Percentiles rank a stretch among this genome's conserved stretches.
phyloP scores from a whole-genome alignment of 129 eudicot species.

The Oenanthe sinensis region DNA sequence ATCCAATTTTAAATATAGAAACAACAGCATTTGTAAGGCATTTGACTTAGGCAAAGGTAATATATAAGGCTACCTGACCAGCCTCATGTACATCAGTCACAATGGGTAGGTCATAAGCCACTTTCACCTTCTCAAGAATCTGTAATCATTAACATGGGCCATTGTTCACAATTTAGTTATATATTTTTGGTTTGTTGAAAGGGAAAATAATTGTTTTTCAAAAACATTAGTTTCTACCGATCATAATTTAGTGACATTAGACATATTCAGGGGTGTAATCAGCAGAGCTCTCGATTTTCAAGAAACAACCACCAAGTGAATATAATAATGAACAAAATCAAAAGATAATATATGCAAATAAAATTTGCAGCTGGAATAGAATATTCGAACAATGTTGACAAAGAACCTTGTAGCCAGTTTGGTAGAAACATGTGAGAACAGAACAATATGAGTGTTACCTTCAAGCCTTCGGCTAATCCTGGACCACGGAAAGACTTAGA shows the following conservation, averaged over 20 bases:
- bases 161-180: neutral
- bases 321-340: neutral
- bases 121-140: constrained; percentile 90
- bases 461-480: constrained; percentile 75
- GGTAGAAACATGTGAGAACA: neutral
- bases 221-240: neutral
- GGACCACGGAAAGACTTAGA: constrained; percentile 97
- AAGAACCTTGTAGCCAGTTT: neutral
- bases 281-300: neutral
- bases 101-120: constrained; percentile 76
- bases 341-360: neutral
- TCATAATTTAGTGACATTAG: neutral
- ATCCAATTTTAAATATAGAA: neutral
- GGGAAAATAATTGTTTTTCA: neutral
- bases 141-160: constrained; percentile 22
- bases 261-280: neutral
- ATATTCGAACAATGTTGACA: neutral
- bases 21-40: neutral
- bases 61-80: constrained; percentile 40
- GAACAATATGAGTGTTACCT: constrained; percentile 32
- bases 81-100: constrained; percentile 95
- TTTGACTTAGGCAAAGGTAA: neutral
- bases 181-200: neutral
- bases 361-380: neutral
- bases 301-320: neutral